Evolutionary conservation across 805 yeast genomes (phyloP).

Genomic region (Yamadazyma olivae): DNA sequence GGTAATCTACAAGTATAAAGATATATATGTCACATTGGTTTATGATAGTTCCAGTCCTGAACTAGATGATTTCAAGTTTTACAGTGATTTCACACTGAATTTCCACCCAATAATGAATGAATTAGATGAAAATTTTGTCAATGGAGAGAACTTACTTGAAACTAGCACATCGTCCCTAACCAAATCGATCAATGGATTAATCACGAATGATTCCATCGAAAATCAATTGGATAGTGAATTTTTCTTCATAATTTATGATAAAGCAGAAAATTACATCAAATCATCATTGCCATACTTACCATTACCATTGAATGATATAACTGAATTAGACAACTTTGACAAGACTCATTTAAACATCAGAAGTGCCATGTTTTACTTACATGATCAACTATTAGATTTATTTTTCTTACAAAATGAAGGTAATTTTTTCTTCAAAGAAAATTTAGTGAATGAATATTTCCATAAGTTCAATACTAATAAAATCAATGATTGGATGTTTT

Average conservation of each 20-base stretch:
- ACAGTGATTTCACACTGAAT: constrained; percentile 14
- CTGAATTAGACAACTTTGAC: constrained; percentile 7
- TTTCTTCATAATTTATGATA: constrained; percentile 34
- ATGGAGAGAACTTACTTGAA: constrained; percentile 19
- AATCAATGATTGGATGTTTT: constrained; percentile 41
- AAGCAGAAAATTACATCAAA: constrained; percentile 19
- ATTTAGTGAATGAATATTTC: constrained; percentile 29
- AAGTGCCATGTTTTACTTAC: constrained; percentile 34
- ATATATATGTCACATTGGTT: constrained; percentile 21
- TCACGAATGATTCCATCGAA: constrained; percentile 4
- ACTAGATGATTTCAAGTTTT: constrained; percentile 23
- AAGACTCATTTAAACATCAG: constrained; percentile 14
- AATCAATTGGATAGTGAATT: constrained; percentile 31
- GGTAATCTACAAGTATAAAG: constrained; percentile 24
- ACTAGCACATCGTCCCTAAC: constrained; percentile 29
- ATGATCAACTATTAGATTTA: constrained; percentile 34
- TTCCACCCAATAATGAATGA: constrained; percentile 23
- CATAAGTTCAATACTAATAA: constrained; percentile 39
- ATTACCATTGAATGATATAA: constrained; percentile 10
- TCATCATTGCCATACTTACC: constrained; percentile 39
- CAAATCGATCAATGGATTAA: constrained; percentile 18
- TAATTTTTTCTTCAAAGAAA: constrained; percentile 19
- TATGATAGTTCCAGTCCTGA: constrained; percentile 26
- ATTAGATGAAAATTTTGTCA: constrained; percentile 9
- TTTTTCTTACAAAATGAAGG: constrained; percentile 23